Conservation (phyloP, 1,284 basidiomycete genomes). For the Cutaneotrichosporon daszewskae region DNA sequence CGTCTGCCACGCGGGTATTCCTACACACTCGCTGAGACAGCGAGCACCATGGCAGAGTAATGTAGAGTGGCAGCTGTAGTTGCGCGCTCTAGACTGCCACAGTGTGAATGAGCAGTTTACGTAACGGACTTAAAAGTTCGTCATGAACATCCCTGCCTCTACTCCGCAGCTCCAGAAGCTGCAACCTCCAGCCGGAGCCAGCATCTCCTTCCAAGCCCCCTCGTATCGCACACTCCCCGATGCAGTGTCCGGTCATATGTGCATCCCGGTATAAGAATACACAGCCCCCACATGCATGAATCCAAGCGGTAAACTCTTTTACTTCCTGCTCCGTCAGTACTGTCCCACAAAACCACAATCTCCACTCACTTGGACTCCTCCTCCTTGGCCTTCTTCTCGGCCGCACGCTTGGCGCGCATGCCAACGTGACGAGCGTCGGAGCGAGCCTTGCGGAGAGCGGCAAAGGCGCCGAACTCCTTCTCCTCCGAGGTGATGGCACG, state of each 20-base stretch:
- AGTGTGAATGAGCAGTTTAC: no score
- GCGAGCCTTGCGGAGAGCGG: slow-evolving; percentile 79
- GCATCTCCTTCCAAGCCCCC: not conserved
- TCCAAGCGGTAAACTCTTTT: slow-evolving; percentile 16
- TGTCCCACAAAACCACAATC: not conserved
- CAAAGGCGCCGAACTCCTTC: slow-evolving; percentile 81
- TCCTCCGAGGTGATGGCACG: slow-evolving; percentile 92
- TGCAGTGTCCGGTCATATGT: slow-evolving; percentile 19
- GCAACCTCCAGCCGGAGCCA: no score
- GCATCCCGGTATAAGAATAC: slow-evolving; percentile 26
- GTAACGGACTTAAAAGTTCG: no score
- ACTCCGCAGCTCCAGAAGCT: no score
- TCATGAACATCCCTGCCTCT: no score
- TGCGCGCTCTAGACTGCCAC: no score
- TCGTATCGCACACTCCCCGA: not conserved
- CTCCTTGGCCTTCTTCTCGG: slow-evolving; percentile 48
- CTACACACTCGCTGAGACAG: no score
- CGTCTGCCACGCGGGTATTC: no score
- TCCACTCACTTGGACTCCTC: slow-evolving; percentile 38
- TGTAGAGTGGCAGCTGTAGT: no score
- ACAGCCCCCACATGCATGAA: slow-evolving; percentile 16
- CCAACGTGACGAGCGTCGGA: slow-evolving; percentile 82
- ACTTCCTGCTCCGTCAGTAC: slow-evolving; percentile 13
- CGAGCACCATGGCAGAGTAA: no score
- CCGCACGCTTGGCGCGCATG: slow-evolving; percentile 63